Percentiles rank a stretch among this genome's conserved stretches.
Evolutionary conservation across 176 grass and related monocot species (phyloP).

Genomic region (Miscanthus lutarioriparius): DNA sequence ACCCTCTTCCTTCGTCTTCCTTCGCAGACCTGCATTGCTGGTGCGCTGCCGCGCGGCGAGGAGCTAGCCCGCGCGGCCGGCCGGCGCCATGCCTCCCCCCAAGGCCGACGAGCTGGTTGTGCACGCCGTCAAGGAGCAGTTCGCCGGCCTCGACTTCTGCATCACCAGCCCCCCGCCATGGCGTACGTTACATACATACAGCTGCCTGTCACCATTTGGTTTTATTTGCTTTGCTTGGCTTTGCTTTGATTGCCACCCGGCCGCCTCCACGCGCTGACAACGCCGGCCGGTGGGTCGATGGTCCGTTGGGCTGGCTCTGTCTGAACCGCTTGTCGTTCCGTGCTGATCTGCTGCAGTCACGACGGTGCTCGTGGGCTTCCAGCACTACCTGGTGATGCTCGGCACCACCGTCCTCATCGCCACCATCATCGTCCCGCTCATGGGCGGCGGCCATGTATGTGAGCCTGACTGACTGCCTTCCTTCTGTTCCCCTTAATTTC

Average conservation of each 20-base stretch:
- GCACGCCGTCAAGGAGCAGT: slow-evolving; percentile 64
- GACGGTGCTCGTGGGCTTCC: slow-evolving; percentile 68
- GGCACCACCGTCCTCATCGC: slow-evolving; percentile 90
- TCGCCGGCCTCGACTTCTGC: slow-evolving; percentile 76
- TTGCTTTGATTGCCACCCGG: background rate
- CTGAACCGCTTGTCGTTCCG: background rate
- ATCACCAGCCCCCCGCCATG: slow-evolving; percentile 93
- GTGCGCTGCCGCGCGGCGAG: background rate
- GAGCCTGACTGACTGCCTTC: background rate
- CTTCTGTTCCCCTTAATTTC: background rate
- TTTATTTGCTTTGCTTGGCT: background rate
- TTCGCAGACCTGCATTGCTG: background rate
- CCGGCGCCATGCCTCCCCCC: slow-evolving; percentile 32
- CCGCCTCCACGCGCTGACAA: too few relatives aligned
- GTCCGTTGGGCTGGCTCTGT: background rate
- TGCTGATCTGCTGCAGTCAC: slow-evolving; percentile 44
- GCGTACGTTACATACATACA: slow-evolving; percentile 36
- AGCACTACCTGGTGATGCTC: slow-evolving; percentile 97
- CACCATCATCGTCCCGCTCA: slow-evolving; percentile 83
- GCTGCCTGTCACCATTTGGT: background rate
- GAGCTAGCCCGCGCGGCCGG: background rate
- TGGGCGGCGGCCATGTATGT: slow-evolving; percentile 83
- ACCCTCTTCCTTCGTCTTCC: background rate
- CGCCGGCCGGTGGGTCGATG: too few relatives aligned
- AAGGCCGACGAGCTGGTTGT: slow-evolving; percentile 70